Evolutionary conservation across 345 rosid genomes (phyloP).

Genomic region (Schrenkiella parvula): DNA sequence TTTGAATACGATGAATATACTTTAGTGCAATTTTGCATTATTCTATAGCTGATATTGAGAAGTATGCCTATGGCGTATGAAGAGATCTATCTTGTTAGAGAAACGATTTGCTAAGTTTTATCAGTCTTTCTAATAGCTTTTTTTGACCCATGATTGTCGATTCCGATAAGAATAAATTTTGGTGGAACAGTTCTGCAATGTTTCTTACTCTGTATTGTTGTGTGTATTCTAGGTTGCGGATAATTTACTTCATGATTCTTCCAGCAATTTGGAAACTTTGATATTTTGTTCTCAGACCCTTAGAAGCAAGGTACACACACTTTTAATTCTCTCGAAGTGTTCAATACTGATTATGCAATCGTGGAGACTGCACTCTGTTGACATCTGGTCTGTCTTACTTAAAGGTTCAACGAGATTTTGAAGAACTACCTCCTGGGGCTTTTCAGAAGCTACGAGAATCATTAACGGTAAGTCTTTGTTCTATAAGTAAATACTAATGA

Average conservation of each 20-base stretch:
- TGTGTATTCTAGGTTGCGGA: slow-evolving; percentile 75
- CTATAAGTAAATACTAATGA: background rate
- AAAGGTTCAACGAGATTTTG: slow-evolving; percentile 97
- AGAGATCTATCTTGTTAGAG: slow-evolving; percentile 11
- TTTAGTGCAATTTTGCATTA: background rate
- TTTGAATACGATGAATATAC: background rate
- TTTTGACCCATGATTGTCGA: slow-evolving; percentile 9
- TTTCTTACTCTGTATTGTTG: background rate
- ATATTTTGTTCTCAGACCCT: slow-evolving; percentile 99
- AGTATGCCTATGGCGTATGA: background rate
- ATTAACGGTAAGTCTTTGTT: slow-evolving; percentile 58
- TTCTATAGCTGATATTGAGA: background rate
- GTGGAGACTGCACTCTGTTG: slow-evolving; percentile 9
- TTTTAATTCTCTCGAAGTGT: background rate
- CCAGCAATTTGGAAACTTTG: slow-evolving; percentile 93
- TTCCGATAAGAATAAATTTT: background rate
- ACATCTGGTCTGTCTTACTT: slow-evolving; percentile 19
- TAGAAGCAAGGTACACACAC: slow-evolving; percentile 84
- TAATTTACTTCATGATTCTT: slow-evolving; percentile 94
- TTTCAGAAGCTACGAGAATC: slow-evolving; percentile 76
- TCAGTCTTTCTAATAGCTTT: background rate
- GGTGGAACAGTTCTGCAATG: background rate
- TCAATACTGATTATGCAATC: background rate
- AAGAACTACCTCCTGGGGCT: slow-evolving; percentile 96
- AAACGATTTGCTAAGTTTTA: background rate